phyloP scores from a whole-genome alignment of 2,329 filamentous ascomycete species.

The Apiospora arundinis region DNA sequence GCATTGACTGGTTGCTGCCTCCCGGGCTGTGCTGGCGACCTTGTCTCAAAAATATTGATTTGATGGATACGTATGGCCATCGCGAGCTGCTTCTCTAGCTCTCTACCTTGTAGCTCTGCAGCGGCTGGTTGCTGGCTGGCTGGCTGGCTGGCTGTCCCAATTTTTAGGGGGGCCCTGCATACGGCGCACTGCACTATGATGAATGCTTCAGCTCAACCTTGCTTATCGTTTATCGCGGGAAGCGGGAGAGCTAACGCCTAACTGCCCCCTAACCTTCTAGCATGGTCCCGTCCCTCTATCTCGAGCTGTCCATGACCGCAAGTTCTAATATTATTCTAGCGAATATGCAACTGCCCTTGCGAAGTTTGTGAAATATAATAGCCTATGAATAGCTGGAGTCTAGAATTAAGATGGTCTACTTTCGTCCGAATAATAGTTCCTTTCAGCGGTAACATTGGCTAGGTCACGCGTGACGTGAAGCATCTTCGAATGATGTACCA shows the following conservation, averaged over 20 bases:
- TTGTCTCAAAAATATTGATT: conserved; percentile 3
- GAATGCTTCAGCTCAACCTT: conserved; percentile 11
- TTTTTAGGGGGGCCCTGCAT: background rate
- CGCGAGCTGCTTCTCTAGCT: background rate
- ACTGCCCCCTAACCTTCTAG: background rate
- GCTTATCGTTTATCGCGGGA: conserved; percentile 12
- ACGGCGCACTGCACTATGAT: background rate
- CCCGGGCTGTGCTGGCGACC: conserved; percentile 4
- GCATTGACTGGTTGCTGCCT: background rate
- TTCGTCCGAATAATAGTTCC: background rate
- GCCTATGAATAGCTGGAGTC: background rate
- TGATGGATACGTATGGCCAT: conserved; percentile 1
- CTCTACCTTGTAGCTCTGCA: too few species aligned
- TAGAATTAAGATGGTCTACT: background rate
- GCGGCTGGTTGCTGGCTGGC: too few species aligned
- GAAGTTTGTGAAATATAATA: background rate
- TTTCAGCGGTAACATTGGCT: background rate
- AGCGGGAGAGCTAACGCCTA: conserved; percentile 1
- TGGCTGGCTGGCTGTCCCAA: background rate
- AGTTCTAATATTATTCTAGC: background rate
- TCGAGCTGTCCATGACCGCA: background rate
- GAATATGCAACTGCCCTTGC: background rate
- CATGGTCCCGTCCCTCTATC: background rate
- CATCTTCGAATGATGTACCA: background rate
- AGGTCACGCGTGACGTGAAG: background rate